Base-by-base conservation (phyloP, 139 green algal species). In the Micromonas commoda region DNA sequence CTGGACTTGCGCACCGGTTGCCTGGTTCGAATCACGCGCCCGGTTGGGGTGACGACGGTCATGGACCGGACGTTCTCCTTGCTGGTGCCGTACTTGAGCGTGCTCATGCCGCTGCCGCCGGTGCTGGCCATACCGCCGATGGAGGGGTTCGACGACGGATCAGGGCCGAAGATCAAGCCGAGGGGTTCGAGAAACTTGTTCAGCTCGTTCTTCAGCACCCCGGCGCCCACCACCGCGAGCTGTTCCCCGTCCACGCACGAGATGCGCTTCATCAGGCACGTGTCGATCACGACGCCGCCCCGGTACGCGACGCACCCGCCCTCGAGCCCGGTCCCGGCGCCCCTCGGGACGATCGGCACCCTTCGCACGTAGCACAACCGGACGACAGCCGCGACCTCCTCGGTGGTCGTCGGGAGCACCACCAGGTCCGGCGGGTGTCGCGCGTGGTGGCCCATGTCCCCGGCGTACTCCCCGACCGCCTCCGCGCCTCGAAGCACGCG, bases 51-150 rank as follows among this genome's bases (percentile, higher is more conserved):
- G 33, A 82, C 77, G 2, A 78, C 77, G 0, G 32, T 72, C 68
- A 82, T 64, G n/a, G 53, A 57, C 39, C 32, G 53, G 6, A 82
- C 69, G 37, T 78, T 78, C 45, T 82, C 77, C 33, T 72, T 78
- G 21, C 24, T 73, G 31, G 77, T 82, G 3, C 77, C 77, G 70
- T 82, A 82, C 68, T 70, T 81, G 26, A 76, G 66, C n/a, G 77
- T 76, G 24, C 31, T 77, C 65, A 76, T 77, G 4, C 77, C 77
- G 24, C 51, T 71, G 2, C 74, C 74, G 4, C 57, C 57, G 0
- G 74, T 80, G 76, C 38, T 69, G 23, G 38, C 37, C 76, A 81
- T 81, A 5, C 76, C 76, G 24, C 76, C 76, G 20, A 81, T 63
- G 28, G 1, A 52, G 1, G 77, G 68, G 64, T 82, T 78, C 3